A percentile compares a stretch with the other conserved stretches of the same genome.
These are phyloP conservation scores for Cyanodermella asteris DNA, from an alignment of 2,329 filamentous ascomycete species.

Conservation along the genomic window DNA sequence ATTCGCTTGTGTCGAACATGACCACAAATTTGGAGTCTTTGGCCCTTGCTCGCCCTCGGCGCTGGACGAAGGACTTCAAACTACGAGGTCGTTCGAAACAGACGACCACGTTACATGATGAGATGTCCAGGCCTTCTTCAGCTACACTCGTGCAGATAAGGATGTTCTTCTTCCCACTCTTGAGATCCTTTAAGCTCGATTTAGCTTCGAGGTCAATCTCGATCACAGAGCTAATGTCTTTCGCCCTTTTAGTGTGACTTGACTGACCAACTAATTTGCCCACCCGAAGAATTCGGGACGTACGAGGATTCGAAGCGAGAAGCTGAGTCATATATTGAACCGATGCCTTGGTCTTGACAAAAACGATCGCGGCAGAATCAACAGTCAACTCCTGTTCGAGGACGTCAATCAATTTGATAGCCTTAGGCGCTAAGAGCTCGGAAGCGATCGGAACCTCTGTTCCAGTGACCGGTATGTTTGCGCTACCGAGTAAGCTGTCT, in stretches of 20 bases:
- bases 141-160: slow-evolving; percentile 35
- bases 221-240: slow-evolving; percentile 25
- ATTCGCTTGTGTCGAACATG: slow-evolving; percentile 21
- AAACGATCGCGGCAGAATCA: slow-evolving; percentile 38
- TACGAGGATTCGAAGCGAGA: slow-evolving; percentile 29
- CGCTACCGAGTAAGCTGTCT: no score
- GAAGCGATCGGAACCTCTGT: no score
- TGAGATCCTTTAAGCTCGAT: slow-evolving; percentile 33
- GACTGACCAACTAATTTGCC: slow-evolving; percentile 33
- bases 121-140: slow-evolving; percentile 39
- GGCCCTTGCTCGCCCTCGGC: slow-evolving; percentile 39
- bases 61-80: slow-evolving; percentile 42
- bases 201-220: no score
- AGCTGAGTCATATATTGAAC: slow-evolving; percentile 38
- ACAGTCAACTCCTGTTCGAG: slow-evolving; percentile 20
- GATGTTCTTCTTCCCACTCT: slow-evolving; percentile 30
- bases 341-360: slow-evolving; percentile 40
- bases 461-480: no score
- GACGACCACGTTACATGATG: slow-evolving; percentile 41
- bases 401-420: slow-evolving; percentile 32
- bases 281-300: slow-evolving; percentile 17
- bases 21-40: slow-evolving; percentile 32
- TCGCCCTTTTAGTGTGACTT: slow-evolving; percentile 18
- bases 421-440: slow-evolving; percentile 32
- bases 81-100: slow-evolving; percentile 41